Percentiles rank a stretch among this genome's conserved stretches.
Conservation (phyloP, 2,329 filamentous ascomycete species). For the Aspergillus sp. region DNA sequence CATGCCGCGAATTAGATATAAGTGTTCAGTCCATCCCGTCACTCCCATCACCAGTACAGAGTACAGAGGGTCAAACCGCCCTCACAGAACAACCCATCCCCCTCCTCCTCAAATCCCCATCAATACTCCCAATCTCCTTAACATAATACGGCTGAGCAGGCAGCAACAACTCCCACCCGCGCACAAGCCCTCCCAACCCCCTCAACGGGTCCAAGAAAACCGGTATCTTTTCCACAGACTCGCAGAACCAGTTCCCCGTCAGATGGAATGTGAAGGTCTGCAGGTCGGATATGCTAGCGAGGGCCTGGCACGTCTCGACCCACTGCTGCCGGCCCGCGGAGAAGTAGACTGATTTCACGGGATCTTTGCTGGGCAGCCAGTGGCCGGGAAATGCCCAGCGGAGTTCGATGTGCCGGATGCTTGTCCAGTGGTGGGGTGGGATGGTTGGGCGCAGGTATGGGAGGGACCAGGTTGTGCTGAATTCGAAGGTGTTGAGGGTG, state of each 20-base stretch:
- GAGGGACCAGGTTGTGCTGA: constrained; percentile 37
- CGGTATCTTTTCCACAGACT: constrained; percentile 30
- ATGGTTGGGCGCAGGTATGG: constrained; percentile 33
- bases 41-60: neutral
- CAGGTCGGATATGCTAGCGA: constrained; percentile 19
- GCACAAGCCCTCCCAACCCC: constrained; percentile 15
- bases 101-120: constrained; percentile 24
- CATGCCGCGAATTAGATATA: neutral
- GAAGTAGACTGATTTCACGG: constrained; percentile 34
- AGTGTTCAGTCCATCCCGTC: neutral
- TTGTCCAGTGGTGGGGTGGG: constrained; percentile 21
- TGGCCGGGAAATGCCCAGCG: constrained; percentile 37
- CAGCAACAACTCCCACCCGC: constrained; percentile 26
- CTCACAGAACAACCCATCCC: constrained; percentile 29
- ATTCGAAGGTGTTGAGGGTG: constrained; percentile 30
- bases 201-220: constrained; percentile 32
- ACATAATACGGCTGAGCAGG: constrained; percentile 30
- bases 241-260: constrained; percentile 32
- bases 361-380: constrained; percentile 37
- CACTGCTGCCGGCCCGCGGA: constrained; percentile 32
- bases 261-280: constrained; percentile 28
- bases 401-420: constrained; percentile 29
- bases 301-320: constrained; percentile 29
- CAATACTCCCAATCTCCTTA: constrained; percentile 23
- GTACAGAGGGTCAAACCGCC: neutral